Evolutionary conservation across 768 basidiomycete genomes (phyloP).

Genomic region (Wakefieldia striispora): DNA sequence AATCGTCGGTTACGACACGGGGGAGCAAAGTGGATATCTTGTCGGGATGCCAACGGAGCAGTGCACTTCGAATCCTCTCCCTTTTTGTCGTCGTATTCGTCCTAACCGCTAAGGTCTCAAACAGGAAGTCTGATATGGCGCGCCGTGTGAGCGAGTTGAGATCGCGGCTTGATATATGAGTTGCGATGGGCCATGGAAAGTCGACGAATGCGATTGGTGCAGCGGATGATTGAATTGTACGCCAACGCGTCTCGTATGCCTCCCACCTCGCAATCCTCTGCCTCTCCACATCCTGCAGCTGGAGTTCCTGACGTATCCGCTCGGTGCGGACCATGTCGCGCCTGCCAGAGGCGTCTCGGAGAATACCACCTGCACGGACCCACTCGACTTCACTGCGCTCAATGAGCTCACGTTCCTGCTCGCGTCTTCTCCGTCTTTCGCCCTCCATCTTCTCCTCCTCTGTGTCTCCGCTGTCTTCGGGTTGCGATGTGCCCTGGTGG

Average conservation of each 20-base stretch:
- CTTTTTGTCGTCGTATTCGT: constrained; percentile 41
- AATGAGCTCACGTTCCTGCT: constrained; percentile 41
- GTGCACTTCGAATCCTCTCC: constrained; percentile 55
- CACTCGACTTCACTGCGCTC: constrained; percentile 55
- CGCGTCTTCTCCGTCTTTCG: constrained; percentile 18
- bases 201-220: constrained; percentile 42
- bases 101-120: constrained; percentile 43
- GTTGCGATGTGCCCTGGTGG: too few relatives aligned
- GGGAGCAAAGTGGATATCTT: constrained; percentile 48
- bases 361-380: constrained; percentile 56
- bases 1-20: constrained; percentile 44
- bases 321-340: constrained; percentile 52
- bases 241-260: constrained; percentile 55
- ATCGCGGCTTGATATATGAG: constrained; percentile 13
- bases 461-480: not conserved
- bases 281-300: constrained; percentile 42
- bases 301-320: constrained; percentile 46
- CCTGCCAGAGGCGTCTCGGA: constrained; percentile 48
- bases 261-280: constrained; percentile 44
- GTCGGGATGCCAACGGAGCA: constrained; percentile 71
- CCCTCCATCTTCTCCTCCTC: constrained; percentile 9
- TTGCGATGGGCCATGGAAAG: constrained; percentile 61
- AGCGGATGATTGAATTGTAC: constrained; percentile 31
- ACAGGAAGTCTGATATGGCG: constrained; percentile 49
- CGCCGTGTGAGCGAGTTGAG: constrained; percentile 36